Conservation (phyloP, 371 early-diverging fungal genomes). For the Mucor racemosus region DNA sequence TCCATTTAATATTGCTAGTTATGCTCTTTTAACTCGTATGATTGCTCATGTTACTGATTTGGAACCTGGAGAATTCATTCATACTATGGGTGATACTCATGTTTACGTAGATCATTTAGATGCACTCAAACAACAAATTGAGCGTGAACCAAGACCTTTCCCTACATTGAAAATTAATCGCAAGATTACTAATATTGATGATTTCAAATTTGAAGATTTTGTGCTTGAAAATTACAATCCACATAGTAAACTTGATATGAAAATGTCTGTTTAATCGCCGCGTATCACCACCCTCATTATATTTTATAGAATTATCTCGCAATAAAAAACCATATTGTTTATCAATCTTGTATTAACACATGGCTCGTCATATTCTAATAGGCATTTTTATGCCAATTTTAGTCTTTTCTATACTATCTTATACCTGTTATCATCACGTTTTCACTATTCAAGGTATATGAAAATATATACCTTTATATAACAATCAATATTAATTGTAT, state of each 20-base stretch:
- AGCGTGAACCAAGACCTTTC: slow-evolving; percentile 86
- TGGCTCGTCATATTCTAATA: neutral
- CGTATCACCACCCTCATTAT: neutral
- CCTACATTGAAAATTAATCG: slow-evolving; percentile 81
- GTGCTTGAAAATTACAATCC: slow-evolving; percentile 89
- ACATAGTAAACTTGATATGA: slow-evolving; percentile 93
- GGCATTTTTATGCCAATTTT: slow-evolving; percentile 19
- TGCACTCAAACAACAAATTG: slow-evolving; percentile 84
- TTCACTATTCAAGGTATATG: slow-evolving; percentile 9
- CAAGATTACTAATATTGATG: slow-evolving; percentile 77
- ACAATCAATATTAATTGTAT: no score
- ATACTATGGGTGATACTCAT: slow-evolving; percentile 98
- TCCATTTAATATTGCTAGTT: slow-evolving; percentile 99
- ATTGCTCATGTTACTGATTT: slow-evolving; percentile 92
- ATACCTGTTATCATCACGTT: slow-evolving; percentile 16
- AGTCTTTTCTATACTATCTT: slow-evolving; percentile 17
- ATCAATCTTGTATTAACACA: neutral
- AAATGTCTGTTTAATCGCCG: slow-evolving; percentile 85
- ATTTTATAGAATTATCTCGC: neutral
- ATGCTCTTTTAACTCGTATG: slow-evolving; percentile 94
- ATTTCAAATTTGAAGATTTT: slow-evolving; percentile 87
- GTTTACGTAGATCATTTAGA: slow-evolving; percentile 96
- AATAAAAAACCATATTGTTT: neutral
- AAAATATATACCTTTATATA: neutral
- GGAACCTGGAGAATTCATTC: slow-evolving; percentile 92